Evolutionary conservation across 1,139 yeast genomes (phyloP), one percentile per base, ranked within the genome.

Genomic region (Pichia sp.): DNA sequence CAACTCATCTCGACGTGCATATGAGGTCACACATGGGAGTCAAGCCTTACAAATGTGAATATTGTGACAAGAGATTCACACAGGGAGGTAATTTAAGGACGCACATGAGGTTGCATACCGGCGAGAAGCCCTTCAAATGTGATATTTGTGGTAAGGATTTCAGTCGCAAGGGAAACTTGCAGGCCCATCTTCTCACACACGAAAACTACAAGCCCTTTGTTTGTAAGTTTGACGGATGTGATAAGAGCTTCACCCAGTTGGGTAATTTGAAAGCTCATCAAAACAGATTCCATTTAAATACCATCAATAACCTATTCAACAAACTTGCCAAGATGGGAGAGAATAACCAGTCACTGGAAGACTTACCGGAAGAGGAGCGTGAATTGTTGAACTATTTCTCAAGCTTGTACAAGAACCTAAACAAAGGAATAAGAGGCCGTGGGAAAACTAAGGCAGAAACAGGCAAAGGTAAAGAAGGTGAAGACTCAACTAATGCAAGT

Each of bases 181-280:
- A 88, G 17, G 94, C 94, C 10, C 96, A 87, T 59, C 66, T 69
- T 56, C 62, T 84, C 40, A 86, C 94, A 1, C 96, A 85, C 61
- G 79, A 77, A 40, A 77, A 83, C 49, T 65, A 75, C 44, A 79
- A 83, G 51, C 96, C 96, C 8, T 85, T 66, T 56, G 73, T 74
- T 42, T 88, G 97, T 60, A 76, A 73, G 47, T 66, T 88, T 41
- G 96, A 86, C 57, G 67, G 71, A 37, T 88, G 97, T 62, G 78
- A 74, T 50, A 87, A 87, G 61, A 72, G 83, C 3, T 88, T 88
- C 52, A 84, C 96, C 0, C 97, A 88, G 61, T 66, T 87, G 48
- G 96, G 96, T 3, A 88, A 88, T 56, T 69, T 88, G 63, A 88
- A 88, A 59, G 83, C 94, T 1, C 97, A 88, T 59, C 97, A 88